These are phyloP conservation scores for Psilocybe cubensis DNA, from an alignment of 768 basidiomycete species.

Conservation along the genomic window DNA sequence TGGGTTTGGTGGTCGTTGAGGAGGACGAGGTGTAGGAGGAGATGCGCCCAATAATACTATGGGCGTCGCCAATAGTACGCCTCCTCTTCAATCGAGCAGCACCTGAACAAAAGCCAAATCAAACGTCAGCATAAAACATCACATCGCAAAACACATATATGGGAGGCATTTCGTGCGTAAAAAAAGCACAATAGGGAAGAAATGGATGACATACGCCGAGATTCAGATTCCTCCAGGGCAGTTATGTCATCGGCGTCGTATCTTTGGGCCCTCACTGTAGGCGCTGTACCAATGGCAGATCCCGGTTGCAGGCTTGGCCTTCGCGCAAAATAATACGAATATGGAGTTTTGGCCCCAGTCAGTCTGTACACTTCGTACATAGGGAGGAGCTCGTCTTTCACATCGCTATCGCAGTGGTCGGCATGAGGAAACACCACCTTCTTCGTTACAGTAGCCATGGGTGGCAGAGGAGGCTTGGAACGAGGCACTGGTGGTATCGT, in stretches of 20 bases:
- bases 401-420: no score
- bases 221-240: not conserved
- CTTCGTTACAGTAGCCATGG: not conserved
- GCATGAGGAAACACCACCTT: not conserved
- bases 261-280: no score
- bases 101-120: not conserved
- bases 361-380: not conserved
- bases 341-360: not conserved
- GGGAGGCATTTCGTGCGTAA: not conserved
- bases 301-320: not conserved
- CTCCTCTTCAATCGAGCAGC: constrained; percentile 12
- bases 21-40: not conserved
- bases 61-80: constrained; percentile 1
- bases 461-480: constrained; percentile 4
- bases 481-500: not conserved
- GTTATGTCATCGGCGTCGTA: no score
- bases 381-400: not conserved
- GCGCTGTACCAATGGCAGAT: not conserved
- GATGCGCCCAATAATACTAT: no score
- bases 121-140: not conserved
- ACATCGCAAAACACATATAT: no score
- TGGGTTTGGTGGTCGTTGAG: not conserved
- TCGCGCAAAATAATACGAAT: constrained; percentile 10
- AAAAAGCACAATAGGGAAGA: not conserved
- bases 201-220: constrained; percentile 2